Evolutionary conservation across 179 eudicot genomes (phyloP).

Genomic region (Beta macrorhiza): DNA sequence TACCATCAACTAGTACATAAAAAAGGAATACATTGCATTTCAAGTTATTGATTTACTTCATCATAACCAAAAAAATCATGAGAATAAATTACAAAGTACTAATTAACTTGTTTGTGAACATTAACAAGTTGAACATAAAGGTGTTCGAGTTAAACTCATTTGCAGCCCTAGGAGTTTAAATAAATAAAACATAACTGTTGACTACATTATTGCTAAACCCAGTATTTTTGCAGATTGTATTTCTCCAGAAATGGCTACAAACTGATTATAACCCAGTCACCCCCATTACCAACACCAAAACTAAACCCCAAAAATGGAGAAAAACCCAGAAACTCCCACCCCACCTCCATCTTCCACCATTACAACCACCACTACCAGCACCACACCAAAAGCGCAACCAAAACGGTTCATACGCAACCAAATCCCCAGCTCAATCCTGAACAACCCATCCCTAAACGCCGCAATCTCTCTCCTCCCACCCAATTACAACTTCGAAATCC

Average conservation of each 20-base stretch:
- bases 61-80: too few species aligned
- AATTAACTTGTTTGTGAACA: too few species aligned
- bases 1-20: too few species aligned
- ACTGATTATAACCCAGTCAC: background rate
- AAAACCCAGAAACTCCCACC: conserved; percentile 4
- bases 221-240: too few species aligned
- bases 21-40: too few species aligned
- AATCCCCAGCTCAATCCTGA: conserved; percentile 68
- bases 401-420: conserved; percentile 76
- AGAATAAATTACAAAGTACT: too few species aligned
- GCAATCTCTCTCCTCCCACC: conserved; percentile 73
- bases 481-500: conserved; percentile 81
- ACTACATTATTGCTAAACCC: too few species aligned
- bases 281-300: background rate
- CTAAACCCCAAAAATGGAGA: conserved; percentile 11
- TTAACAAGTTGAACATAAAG: too few species aligned
- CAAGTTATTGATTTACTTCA: too few species aligned
- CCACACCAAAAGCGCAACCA: conserved; percentile 31
- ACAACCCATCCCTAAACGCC: conserved; percentile 61
- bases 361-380: conserved; percentile 10
- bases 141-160: too few species aligned
- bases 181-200: too few species aligned
- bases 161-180: too few species aligned
- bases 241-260: background rate
- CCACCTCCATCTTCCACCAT: conserved; percentile 13